These are phyloP conservation scores for Apiotrichum gracile DNA, from an alignment of 1,284 basidiomycete genomes.

Conservation along the genomic window DNA sequence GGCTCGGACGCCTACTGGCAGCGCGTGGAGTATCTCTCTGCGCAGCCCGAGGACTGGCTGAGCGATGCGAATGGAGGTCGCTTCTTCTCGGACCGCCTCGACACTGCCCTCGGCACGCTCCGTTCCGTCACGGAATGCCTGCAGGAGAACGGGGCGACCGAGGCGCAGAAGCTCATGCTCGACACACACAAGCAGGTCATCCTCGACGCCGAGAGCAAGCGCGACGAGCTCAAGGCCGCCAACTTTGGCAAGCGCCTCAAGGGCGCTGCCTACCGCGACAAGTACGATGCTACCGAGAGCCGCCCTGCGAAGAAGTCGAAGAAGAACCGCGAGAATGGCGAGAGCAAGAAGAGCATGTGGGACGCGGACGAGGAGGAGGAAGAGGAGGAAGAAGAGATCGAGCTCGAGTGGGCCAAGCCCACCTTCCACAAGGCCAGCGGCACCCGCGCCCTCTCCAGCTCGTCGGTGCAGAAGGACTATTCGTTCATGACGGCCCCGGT, in stretches of 20 bases:
- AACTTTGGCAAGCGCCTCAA: slow-evolving; percentile 43
- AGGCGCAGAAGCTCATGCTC: slow-evolving; percentile 59
- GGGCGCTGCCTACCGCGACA: slow-evolving; percentile 40
- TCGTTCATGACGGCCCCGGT: slow-evolving; percentile 72
- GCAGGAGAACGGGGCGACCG: slow-evolving; percentile 55
- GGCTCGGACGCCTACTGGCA: slow-evolving; percentile 65
- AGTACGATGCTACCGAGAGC: slow-evolving; percentile 25
- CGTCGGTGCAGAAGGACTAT: slow-evolving; percentile 65
- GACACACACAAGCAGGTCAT: slow-evolving; percentile 47
- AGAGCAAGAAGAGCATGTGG: too few species aligned
- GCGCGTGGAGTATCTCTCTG: slow-evolving; percentile 54
- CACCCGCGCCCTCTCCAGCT: slow-evolving; percentile 46
- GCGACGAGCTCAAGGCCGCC: slow-evolving; percentile 33
- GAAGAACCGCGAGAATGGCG: slow-evolving; percentile 2
- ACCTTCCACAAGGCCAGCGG: slow-evolving; percentile 27
- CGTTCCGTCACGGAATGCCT: slow-evolving; percentile 61
- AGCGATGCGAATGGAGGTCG: slow-evolving; percentile 59
- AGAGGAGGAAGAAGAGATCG: slow-evolving; percentile 20
- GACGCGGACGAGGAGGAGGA: slow-evolving; percentile 40
- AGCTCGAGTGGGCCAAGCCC: slow-evolving; percentile 20
- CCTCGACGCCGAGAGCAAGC: slow-evolving; percentile 33
- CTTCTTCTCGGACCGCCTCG: slow-evolving; percentile 77
- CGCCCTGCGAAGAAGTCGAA: slow-evolving; percentile 51
- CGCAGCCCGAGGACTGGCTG: slow-evolving; percentile 43
- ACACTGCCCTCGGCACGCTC: slow-evolving; percentile 58